These are phyloP conservation scores for Phoma sp. DNA, from an alignment of 2,329 filamentous ascomycete genomes.

Conservation along the genomic window DNA sequence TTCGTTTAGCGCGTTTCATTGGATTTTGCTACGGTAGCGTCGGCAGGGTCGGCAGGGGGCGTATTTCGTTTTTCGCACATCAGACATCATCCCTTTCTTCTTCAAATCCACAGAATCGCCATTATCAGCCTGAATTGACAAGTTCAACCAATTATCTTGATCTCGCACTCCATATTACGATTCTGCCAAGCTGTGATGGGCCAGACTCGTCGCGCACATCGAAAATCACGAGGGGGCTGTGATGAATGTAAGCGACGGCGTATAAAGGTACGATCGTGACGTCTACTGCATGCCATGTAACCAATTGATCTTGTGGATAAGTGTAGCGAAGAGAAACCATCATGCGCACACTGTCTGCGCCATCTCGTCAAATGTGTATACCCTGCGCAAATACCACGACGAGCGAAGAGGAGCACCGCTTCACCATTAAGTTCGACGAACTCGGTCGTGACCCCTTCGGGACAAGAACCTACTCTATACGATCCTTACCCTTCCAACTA, in stretches of 20 bases:
- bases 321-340: constrained; percentile 22
- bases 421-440: neutral
- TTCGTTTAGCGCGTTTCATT: too few species aligned
- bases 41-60: constrained; percentile 3
- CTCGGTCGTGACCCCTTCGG: neutral
- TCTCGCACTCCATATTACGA: neutral
- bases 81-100: neutral
- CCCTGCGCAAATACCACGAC: neutral
- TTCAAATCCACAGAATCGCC: neutral
- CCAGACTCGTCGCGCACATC: constrained; percentile 21
- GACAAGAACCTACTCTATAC: neutral
- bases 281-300: too few species aligned
- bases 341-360: constrained; percentile 18
- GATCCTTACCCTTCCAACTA: constrained; percentile 1
- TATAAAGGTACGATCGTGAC: constrained; percentile 22
- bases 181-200: constrained; percentile 9
- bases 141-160: too few species aligned
- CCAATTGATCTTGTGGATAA: neutral
- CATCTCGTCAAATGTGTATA: constrained; percentile 16
- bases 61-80: constrained; percentile 20
- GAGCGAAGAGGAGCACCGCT: neutral
- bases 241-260: constrained; percentile 27
- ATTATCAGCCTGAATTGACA: neutral
- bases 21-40: too few species aligned
- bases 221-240: constrained; percentile 27